Conservation (phyloP, 176 grass and related monocot genomes). For the Sorghum bicolor region DNA sequence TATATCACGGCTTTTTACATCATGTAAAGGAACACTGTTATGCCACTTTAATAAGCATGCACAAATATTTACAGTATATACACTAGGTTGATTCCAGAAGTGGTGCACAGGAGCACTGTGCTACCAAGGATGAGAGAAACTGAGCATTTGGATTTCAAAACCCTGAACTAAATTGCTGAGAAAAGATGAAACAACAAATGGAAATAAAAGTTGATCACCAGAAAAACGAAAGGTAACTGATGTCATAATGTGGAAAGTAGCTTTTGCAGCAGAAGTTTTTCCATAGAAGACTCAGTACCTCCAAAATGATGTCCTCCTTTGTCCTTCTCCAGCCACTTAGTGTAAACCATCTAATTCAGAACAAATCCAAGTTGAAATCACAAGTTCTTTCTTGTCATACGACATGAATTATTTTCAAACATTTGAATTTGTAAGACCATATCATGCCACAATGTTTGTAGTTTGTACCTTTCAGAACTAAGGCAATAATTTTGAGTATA, state of each 20-base stretch:
- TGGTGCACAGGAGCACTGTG: neutral
- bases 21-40: constrained; percentile 1
- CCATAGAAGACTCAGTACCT: constrained; percentile 53
- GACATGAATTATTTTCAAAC: neutral
- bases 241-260: neutral
- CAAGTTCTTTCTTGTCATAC: neutral
- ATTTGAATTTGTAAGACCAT: neutral
- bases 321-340: constrained; percentile 92
- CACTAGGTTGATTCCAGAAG: neutral
- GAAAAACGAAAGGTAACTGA: constrained; percentile 13
- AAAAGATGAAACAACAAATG: neutral
- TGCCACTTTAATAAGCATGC: neutral
- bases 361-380: constrained; percentile 33
- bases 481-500: neutral
- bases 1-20: neutral
- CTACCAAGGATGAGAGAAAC: neutral
- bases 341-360: constrained; percentile 89
- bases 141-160: constrained; percentile 6
- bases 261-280: constrained; percentile 23
- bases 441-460: neutral
- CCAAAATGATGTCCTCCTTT: constrained; percentile 83
- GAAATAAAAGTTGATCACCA: neutral
- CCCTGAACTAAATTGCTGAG: neutral
- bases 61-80: neutral
- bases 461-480: neutral